Percentiles rank a stretch among this genome's conserved stretches.
Conservation (phyloP, 2,329 filamentous ascomycete species). For the Neofusicoccum cordaticola region DNA sequence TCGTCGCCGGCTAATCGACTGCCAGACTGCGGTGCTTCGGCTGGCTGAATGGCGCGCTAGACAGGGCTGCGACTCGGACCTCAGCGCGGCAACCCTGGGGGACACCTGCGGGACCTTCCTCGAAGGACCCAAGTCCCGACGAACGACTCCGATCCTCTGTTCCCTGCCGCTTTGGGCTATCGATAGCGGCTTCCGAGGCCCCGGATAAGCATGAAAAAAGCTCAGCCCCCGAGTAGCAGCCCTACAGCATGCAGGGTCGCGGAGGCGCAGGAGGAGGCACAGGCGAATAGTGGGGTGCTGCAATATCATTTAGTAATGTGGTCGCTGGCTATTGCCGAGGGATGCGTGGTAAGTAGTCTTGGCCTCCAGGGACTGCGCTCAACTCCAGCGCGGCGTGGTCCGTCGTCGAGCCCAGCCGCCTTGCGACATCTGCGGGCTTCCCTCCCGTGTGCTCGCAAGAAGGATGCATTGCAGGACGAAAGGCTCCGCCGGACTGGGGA, state of each 20-base stretch:
- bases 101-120: background rate
- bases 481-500: no score
- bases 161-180: background rate
- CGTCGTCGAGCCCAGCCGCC: background rate
- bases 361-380: background rate
- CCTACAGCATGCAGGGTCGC: background rate
- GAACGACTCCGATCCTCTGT: background rate
- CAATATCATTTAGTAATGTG: background rate
- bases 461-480: background rate
- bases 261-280: background rate
- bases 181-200: background rate
- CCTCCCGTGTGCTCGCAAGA: background rate
- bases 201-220: background rate
- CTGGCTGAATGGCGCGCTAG: background rate
- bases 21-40: background rate
- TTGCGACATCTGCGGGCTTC: background rate
- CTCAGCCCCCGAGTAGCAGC: background rate
- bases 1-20: background rate
- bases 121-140: background rate
- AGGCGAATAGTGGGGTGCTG: background rate
- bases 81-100: background rate
- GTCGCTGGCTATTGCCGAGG: background rate
- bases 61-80: background rate
- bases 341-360: background rate
- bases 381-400: background rate